Conservation (phyloP, 2,329 filamentous ascomycete species). For the Fonsecaea nubica region DNA sequence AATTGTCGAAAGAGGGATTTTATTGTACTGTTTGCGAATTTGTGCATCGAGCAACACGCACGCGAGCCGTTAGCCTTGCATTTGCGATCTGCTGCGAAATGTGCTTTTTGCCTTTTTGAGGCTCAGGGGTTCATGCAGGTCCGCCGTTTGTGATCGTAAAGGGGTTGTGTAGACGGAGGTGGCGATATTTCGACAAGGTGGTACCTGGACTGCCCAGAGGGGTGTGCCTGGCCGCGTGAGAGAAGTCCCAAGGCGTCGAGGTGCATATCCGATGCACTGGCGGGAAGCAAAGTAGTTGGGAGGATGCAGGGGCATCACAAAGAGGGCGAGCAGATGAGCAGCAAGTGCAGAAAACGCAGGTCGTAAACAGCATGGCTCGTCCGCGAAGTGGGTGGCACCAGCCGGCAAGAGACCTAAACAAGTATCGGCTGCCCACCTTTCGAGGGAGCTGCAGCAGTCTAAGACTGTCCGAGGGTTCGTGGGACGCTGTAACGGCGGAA, state of each 20-base stretch:
- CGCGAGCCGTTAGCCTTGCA: constrained; percentile 16
- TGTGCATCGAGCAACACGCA: background rate
- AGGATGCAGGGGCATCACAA: background rate
- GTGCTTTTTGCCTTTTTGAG: background rate
- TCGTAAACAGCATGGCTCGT: constrained; percentile 8
- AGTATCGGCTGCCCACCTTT: background rate
- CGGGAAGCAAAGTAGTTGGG: background rate
- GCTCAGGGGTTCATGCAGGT: constrained; percentile 21
- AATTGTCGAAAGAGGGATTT: constrained; percentile 5
- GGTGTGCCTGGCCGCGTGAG: background rate
- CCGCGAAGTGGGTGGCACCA: background rate
- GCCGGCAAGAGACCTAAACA: background rate
- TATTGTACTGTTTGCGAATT: background rate
- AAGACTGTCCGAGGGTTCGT: background rate
- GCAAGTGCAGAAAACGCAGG: background rate
- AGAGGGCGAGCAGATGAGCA: background rate
- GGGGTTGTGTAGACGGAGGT: background rate
- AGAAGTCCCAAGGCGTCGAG: background rate
- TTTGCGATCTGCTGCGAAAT: constrained; percentile 15
- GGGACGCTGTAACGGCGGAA: background rate
- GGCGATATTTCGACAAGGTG: background rate
- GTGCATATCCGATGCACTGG: constrained; percentile 1
- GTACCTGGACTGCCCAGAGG: background rate
- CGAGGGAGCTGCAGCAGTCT: background rate
- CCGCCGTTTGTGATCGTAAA: constrained; percentile 3